These are phyloP conservation scores for Cystobasidium sp. DNA, from an alignment of 1,284 basidiomycete species.

Conservation along the genomic window DNA sequence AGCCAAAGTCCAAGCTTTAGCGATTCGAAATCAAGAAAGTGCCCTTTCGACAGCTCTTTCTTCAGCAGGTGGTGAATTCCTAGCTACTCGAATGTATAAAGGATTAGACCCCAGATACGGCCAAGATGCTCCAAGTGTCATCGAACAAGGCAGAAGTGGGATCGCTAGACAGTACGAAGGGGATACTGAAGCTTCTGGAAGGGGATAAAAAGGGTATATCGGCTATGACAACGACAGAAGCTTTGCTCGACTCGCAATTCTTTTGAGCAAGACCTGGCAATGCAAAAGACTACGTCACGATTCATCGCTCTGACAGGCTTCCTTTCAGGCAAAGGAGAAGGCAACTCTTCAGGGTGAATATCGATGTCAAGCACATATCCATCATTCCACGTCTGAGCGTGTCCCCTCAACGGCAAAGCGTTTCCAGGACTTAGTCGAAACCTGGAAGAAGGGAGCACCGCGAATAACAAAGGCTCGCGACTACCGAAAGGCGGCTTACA, in stretches of 20 bases:
- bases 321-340: too few species aligned
- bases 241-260: not conserved
- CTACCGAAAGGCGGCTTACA: too few species aligned
- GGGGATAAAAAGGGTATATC: not conserved
- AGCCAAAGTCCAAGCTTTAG: slow-evolving; percentile 18
- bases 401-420: too few species aligned
- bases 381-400: too few species aligned
- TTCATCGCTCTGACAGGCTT: too few species aligned
- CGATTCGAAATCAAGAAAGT: slow-evolving; percentile 39
- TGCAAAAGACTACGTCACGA: too few species aligned
- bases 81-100: slow-evolving; percentile 73
- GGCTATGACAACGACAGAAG: not conserved
- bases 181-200: slow-evolving; percentile 43
- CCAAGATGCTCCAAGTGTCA: slow-evolving; percentile 73
- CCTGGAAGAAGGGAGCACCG: too few species aligned
- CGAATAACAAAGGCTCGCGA: too few species aligned
- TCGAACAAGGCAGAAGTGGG: slow-evolving; percentile 88
- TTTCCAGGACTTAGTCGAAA: too few species aligned
- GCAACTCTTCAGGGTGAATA: too few species aligned
- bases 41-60: slow-evolving; percentile 38
- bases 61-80: slow-evolving; percentile 64
- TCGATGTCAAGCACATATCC: too few species aligned
- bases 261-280: not conserved
- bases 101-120: slow-evolving; percentile 83
- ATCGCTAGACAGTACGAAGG: slow-evolving; percentile 82